These are phyloP conservation scores for Microglena sp. DNA, from an alignment of 139 green algal genomes.

Conservation along the genomic window DNA sequence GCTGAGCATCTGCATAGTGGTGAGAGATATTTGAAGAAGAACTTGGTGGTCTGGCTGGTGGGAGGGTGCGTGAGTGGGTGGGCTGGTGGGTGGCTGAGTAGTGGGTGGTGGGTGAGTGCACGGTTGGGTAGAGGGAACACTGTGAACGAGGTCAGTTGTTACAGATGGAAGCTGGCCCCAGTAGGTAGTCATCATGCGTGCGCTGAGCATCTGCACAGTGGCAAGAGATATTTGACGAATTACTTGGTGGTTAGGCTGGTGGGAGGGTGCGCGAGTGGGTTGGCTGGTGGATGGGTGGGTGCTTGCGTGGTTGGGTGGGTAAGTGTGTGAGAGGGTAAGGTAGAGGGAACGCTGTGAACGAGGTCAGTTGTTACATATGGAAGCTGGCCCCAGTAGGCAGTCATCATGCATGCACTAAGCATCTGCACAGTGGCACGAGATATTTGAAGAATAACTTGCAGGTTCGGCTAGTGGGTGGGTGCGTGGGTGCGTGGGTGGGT, in stretches of 20 bases:
- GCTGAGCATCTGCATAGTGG: background rate
- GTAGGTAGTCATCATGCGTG: too few relatives aligned
- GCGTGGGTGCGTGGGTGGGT: conserved; percentile 10
- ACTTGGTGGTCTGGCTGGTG: background rate
- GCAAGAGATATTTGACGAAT: background rate
- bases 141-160: background rate
- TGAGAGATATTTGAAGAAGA: background rate
- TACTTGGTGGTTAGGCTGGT: background rate
- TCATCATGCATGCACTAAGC: too few relatives aligned
- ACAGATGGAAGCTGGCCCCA: background rate
- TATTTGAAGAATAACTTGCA: background rate
- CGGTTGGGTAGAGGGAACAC: background rate
- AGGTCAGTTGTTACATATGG: background rate
- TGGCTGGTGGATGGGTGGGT: too few relatives aligned
- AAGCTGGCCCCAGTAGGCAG: too few relatives aligned
- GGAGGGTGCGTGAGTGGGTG: too few relatives aligned
- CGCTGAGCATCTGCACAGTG: background rate
- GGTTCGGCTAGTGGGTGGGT: background rate
- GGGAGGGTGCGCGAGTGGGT: too few relatives aligned
- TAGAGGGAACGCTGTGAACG: background rate
- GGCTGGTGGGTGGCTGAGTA: too few relatives aligned
- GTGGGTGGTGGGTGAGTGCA: background rate
- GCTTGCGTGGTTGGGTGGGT: background rate
- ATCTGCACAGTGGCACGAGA: background rate
- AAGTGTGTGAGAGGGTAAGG: background rate